Evolutionary conservation across 257 asterid genomes (phyloP).

Genomic region (Solanum bulbocastanum): DNA sequence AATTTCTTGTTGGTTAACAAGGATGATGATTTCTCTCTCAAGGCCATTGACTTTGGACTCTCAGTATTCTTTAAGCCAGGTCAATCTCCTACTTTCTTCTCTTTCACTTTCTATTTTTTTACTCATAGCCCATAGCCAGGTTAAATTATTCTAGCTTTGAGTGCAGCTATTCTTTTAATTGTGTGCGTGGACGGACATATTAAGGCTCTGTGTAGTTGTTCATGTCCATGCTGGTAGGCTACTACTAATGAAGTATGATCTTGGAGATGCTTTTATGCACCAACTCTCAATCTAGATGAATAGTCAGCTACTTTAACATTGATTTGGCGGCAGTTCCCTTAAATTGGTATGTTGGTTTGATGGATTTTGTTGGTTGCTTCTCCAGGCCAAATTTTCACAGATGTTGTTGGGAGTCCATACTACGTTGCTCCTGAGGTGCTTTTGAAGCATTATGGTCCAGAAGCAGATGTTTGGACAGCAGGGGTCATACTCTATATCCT

Average conservation of each 20-base stretch:
- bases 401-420: slow-evolving; percentile 96
- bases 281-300: not conserved
- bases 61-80: slow-evolving; percentile 97
- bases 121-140: not conserved
- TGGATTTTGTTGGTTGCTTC: slow-evolving; percentile 2
- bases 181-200: not conserved
- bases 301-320: not conserved
- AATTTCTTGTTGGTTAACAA: slow-evolving; percentile 83
- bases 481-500: slow-evolving; percentile 85
- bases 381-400: slow-evolving; percentile 82
- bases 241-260: not conserved
- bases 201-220: not conserved
- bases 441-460: slow-evolving; percentile 81
- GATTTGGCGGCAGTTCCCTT: not conserved
- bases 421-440: slow-evolving; percentile 97
- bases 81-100: not conserved
- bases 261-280: not conserved
- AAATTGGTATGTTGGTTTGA: not conserved
- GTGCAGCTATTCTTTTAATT: not conserved
- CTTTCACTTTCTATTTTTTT: not conserved
- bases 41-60: slow-evolving; percentile 94
- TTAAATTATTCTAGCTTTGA: not conserved
- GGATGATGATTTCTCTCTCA: slow-evolving; percentile 84
- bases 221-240: not conserved
- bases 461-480: slow-evolving; percentile 96